Evolutionary conservation across 2,329 filamentous ascomycete genomes (phyloP).

Genomic region (Sporothrix inflata): DNA sequence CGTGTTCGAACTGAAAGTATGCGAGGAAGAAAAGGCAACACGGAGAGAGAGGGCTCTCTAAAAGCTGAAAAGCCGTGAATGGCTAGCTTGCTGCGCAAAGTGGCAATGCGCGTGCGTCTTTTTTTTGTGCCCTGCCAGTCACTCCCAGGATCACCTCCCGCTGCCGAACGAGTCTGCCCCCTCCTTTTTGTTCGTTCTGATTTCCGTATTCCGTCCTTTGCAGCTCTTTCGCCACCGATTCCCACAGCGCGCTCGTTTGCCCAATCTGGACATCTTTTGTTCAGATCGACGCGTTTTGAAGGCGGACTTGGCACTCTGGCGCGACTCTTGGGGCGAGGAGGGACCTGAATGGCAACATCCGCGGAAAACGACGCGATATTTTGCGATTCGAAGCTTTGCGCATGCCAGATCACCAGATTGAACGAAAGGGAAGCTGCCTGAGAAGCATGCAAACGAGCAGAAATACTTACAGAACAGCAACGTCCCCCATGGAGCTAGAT

Average conservation of each 20-base stretch:
- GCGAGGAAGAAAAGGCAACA: neutral
- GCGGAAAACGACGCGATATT: neutral
- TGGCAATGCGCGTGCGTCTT: neutral
- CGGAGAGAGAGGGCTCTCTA: neutral
- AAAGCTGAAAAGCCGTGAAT: neutral
- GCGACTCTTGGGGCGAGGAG: neutral
- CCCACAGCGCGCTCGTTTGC: neutral
- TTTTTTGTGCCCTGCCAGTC: neutral
- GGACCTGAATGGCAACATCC: neutral
- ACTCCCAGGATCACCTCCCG: neutral
- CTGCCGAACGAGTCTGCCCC: neutral
- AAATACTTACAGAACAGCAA: conserved; percentile 18
- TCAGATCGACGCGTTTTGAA: conserved; percentile 4
- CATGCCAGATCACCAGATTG: neutral
- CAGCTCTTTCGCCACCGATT: neutral
- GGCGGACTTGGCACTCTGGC: neutral
- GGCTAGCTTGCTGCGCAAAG: neutral
- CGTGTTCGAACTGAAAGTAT: neutral
- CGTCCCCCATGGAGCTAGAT: conserved; percentile 13
- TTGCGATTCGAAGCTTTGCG: neutral
- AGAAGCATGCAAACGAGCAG: neutral
- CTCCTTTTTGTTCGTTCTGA: neutral
- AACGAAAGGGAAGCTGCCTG: neutral
- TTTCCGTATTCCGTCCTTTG: neutral
- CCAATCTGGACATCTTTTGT: neutral